Conservation (phyloP, 176 grass and related monocot species). For the Carex littledalei region DNA sequence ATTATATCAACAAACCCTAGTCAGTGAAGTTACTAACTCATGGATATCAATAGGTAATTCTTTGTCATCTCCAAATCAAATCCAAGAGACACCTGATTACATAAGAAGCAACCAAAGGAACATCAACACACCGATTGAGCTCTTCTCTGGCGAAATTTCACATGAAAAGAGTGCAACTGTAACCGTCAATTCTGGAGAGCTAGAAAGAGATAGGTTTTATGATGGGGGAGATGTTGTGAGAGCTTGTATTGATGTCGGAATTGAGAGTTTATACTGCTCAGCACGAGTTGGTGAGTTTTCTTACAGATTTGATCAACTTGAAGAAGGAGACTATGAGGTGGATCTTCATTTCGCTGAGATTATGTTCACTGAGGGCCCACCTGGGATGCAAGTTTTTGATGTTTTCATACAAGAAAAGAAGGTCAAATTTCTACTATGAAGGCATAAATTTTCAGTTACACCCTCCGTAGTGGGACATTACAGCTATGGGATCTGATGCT, state of each 20-base stretch:
- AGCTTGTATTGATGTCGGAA: conserved; percentile 3
- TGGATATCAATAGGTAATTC: background rate
- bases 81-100: conserved; percentile 69
- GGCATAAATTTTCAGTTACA: background rate
- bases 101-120: conserved; percentile 42
- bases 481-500: background rate
- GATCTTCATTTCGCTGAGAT: conserved; percentile 48
- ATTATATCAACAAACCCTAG: background rate
- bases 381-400: conserved; percentile 33
- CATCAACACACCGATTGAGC: conserved; percentile 48
- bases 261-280: conserved; percentile 31
- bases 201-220: background rate
- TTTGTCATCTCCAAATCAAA: conserved; percentile 1
- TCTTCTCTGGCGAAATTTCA: conserved; percentile 37
- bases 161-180: background rate
- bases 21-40: background rate
- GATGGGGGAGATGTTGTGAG: background rate
- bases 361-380: conserved; percentile 23
- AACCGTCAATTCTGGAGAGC: conserved; percentile 2
- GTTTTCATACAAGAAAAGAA: conserved; percentile 41
- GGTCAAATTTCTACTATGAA: conserved; percentile 3
- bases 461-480: too few species aligned
- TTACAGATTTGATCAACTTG: conserved; percentile 23
- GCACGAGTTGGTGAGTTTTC: conserved; percentile 30
- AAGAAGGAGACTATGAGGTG: conserved; percentile 31